Base-by-base conservation (phyloP, 176 grass and related monocot species). In the Oryza nivara region DNA sequence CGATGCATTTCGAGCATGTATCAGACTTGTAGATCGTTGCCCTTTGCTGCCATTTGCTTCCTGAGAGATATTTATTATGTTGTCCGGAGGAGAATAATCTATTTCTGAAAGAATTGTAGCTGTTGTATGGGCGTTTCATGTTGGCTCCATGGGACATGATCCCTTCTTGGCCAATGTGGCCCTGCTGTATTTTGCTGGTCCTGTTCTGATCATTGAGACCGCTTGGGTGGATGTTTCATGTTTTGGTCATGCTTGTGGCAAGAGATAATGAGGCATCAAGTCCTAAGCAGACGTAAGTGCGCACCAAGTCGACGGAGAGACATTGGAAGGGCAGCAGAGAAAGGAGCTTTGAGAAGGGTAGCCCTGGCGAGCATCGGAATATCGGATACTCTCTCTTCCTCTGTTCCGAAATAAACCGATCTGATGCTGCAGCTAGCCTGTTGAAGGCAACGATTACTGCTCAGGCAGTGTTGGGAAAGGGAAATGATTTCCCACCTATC, bases 11-110 rank as follows among this genome's bases (percentile, higher is more conserved):
- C 79, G 63, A 16, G 66, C 65, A 14, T 80, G 76, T 85, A 67
- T 75, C 71, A 71, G 88, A 85, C 65, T 3, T 75, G 75, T 79
- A 83, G 60, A 83, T 79, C 47, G 30, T 83, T 79, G 26, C n/a
- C 11, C 47, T 38, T 38, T 17, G 41, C 65, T 67, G 20, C 58
- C 20, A 46, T 79, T 74, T n/a, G 22, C 58, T 48, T 87, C 3
- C 16, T 15, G 80, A 32, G 80, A 41, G 26, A 74, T 61, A 46
- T 68, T 84, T 70, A n/a, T 69, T 70, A 44, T 75, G 58, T 64
- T 56, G 56, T 70, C 30, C 26, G 9, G 41, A 68, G 9, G 46
- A 68, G 22, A 84, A 52, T 84, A 68, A 67, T 84, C 28, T 67
- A 28, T 40, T 81, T 75, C 43, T 40, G 30, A 26, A 61, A 67